A percentile compares a stretch with the other conserved stretches of the same genome.
Evolutionary conservation across 306 rosid species (phyloP).

Genomic region (Acmispon strigosus): DNA sequence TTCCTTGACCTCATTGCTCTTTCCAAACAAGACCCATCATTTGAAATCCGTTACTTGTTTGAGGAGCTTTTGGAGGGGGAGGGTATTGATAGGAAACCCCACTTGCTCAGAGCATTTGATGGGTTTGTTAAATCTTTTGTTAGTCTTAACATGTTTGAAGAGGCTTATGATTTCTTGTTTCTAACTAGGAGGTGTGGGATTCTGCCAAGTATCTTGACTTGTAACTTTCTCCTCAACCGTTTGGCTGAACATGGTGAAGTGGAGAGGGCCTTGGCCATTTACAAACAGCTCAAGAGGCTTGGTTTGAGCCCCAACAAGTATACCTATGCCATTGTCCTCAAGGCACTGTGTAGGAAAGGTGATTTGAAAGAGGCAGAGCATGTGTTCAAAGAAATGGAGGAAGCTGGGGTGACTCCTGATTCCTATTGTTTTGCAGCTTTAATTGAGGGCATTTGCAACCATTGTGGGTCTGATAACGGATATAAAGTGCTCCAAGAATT

Average conservation of each 20-base stretch:
- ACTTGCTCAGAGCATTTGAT: constrained; percentile 35
- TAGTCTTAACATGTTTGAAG: constrained; percentile 54
- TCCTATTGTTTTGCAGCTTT: constrained; percentile 54
- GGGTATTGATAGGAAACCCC: constrained; percentile 9
- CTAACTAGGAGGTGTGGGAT: constrained; percentile 39
- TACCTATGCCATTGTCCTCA: constrained; percentile 63
- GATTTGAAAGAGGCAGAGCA: constrained; percentile 34
- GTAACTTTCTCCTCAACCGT: constrained; percentile 66
- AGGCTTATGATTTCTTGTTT: constrained; percentile 57
- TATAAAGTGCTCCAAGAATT: constrained; percentile 49
- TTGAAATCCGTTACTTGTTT: constrained; percentile 38
- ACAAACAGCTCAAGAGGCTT: constrained; percentile 54
- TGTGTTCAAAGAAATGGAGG: constrained; percentile 62
- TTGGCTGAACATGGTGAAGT: constrained; percentile 38
- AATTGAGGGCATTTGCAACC: constrained; percentile 68
- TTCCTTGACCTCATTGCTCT: constrained; percentile 41
- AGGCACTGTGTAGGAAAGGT: constrained; percentile 62
- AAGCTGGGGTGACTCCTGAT: constrained; percentile 38
- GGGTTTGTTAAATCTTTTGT: constrained; percentile 55
- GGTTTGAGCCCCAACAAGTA: constrained; percentile 62
- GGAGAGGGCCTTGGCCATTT: constrained; percentile 43
- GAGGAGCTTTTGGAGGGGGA: constrained; percentile 24
- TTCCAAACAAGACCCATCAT: constrained; percentile 14
- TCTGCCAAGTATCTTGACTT: constrained; percentile 47
- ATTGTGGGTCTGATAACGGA: constrained; percentile 41